These are phyloP conservation scores for Canavalia gladiata DNA, from an alignment of 306 rosid genomes.

Conservation along the genomic window DNA sequence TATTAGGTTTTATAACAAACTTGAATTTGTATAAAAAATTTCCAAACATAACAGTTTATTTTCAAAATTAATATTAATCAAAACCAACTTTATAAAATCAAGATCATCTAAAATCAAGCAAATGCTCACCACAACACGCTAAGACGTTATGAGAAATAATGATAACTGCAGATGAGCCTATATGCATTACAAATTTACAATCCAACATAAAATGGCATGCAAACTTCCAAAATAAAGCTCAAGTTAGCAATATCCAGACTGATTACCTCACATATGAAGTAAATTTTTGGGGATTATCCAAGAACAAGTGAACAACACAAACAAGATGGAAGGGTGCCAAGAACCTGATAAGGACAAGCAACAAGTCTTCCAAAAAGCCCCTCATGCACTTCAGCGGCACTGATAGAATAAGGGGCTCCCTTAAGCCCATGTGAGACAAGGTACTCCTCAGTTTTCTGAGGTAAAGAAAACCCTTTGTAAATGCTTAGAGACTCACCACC, in stretches of 20 bases:
- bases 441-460: conserved; percentile 68
- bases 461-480: conserved; percentile 74
- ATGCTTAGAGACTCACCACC: conserved; percentile 61
- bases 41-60: not conserved
- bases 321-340: not conserved
- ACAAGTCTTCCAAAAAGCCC: conserved; percentile 69
- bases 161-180: conserved; percentile 5
- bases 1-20: not conserved
- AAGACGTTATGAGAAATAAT: not conserved
- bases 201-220: conserved; percentile 19
- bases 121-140: not conserved
- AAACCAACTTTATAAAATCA: not conserved
- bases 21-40: not conserved
- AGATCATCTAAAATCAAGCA: conserved; percentile 3
- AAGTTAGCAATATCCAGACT: conserved; percentile 31
- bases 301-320: not conserved
- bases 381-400: conserved; percentile 63
- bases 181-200: not conserved
- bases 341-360: conserved; percentile 81
- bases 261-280: not conserved
- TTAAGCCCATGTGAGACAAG: conserved; percentile 76
- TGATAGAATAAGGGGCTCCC: conserved; percentile 70
- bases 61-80: not conserved
- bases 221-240: conserved; percentile 28
- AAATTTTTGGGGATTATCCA: not conserved